Conservation (phyloP, 2,329 filamentous ascomycete species). For the Colletotrichum sojae region DNA sequence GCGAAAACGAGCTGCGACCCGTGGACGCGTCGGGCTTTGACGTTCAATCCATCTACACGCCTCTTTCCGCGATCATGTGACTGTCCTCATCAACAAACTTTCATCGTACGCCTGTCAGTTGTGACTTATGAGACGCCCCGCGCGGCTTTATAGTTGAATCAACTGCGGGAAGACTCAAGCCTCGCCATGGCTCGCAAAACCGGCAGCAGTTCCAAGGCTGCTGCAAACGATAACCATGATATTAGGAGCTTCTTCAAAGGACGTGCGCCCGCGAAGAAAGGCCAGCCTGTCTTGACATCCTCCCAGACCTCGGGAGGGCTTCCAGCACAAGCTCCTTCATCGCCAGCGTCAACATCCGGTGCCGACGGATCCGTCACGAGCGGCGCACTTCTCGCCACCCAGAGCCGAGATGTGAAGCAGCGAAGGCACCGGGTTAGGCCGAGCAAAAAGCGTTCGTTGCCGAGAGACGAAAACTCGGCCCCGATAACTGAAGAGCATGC, state of each 20-base stretch:
- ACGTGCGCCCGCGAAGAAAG: slow-evolving; percentile 5
- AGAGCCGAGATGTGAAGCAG: slow-evolving; percentile 12
- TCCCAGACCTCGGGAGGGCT: slow-evolving; percentile 1
- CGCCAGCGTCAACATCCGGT: not conserved
- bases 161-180: not conserved
- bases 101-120: not conserved
- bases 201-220: slow-evolving; percentile 20
- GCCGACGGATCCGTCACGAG: not conserved
- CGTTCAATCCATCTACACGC: slow-evolving; percentile 19
- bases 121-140: not conserved
- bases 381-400: slow-evolving; percentile 1
- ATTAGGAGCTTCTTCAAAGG: slow-evolving; percentile 34
- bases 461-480: not conserved
- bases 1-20: slow-evolving; percentile 35
- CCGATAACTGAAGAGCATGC: not conserved
- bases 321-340: not conserved
- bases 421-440: slow-evolving; percentile 1
- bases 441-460: slow-evolving; percentile 1
- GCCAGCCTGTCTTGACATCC: not conserved
- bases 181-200: slow-evolving; percentile 33
- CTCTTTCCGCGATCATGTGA: slow-evolving; percentile 29
- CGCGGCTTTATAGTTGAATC: not conserved
- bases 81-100: not conserved
- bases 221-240: slow-evolving; percentile 25
- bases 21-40: slow-evolving; percentile 35